Evolutionary conservation across 192 early-diverging fungal species (phyloP).

Genomic region (Linnemannia schmuckeri): DNA sequence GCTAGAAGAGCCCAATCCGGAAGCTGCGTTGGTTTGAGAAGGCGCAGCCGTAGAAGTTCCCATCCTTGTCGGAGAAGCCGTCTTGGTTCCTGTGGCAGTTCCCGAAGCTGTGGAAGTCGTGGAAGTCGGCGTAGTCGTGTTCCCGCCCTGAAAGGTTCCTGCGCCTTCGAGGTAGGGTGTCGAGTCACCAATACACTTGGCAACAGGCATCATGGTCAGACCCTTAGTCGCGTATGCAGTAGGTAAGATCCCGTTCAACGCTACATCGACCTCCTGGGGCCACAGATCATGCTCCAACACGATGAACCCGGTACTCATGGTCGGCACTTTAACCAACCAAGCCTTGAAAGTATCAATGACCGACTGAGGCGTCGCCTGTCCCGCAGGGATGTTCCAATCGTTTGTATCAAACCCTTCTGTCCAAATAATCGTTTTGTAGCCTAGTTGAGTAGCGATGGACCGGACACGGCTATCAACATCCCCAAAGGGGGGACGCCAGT

Average conservation of each 20-base stretch:
- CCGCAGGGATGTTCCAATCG: constrained; percentile 58
- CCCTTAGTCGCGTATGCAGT: constrained; percentile 32
- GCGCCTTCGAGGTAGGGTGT: constrained; percentile 54
- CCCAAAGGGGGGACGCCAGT: constrained; percentile 64
- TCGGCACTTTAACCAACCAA: constrained; percentile 60
- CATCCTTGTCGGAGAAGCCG: neutral
- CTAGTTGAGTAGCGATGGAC: constrained; percentile 62
- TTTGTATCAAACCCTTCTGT: constrained; percentile 63
- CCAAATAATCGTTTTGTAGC: constrained; percentile 66
- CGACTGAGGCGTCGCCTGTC: constrained; percentile 17
- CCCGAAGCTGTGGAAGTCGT: neutral
- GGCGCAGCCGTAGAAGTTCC: neutral
- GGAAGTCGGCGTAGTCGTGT: neutral
- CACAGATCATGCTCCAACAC: constrained; percentile 69
- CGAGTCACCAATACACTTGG: constrained; percentile 48
- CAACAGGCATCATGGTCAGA: constrained; percentile 46
- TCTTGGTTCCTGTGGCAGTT: neutral
- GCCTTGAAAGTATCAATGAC: constrained; percentile 53
- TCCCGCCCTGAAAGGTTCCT: constrained; percentile 25
- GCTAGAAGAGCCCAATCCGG: neutral
- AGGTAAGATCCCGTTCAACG: constrained; percentile 48
- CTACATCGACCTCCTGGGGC: constrained; percentile 61
- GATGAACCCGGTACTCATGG: constrained; percentile 60
- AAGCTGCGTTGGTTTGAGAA: neutral
- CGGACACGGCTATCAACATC: constrained; percentile 68